Evolutionary conservation across 306 rosid genomes (phyloP).

Genomic region (barrel medic (Medicago truncatula)): DNA sequence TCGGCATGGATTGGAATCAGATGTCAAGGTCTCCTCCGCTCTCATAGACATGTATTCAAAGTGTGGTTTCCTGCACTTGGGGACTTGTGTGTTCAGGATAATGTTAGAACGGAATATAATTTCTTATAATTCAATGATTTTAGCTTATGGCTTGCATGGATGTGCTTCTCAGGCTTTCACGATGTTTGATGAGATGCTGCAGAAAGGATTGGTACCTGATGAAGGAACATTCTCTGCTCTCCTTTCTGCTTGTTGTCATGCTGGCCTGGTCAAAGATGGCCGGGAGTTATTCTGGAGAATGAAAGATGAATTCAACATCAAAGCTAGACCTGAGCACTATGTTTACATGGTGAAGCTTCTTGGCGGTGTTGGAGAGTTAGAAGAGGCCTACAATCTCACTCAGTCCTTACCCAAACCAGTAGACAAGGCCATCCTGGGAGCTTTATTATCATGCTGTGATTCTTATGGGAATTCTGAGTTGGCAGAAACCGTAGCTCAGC

Average conservation of each 20-base stretch:
- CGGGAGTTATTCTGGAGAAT: constrained; percentile 65
- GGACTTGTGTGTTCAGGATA: constrained; percentile 56
- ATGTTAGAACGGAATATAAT: constrained; percentile 66
- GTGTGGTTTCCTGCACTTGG: constrained; percentile 74
- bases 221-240: constrained; percentile 86
- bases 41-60: constrained; percentile 83
- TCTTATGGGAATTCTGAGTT: constrained; percentile 64
- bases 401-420: constrained; percentile 74
- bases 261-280: constrained; percentile 78
- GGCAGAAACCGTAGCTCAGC: constrained; percentile 71
- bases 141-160: constrained; percentile 82
- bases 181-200: constrained; percentile 61
- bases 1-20: constrained; percentile 68
- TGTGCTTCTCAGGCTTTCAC: constrained; percentile 66
- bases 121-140: constrained; percentile 79
- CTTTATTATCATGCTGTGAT: constrained; percentile 83
- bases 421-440: constrained; percentile 83
- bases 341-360: constrained; percentile 91
- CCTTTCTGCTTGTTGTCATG: constrained; percentile 84
- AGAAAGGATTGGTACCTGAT: constrained; percentile 64
- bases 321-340: constrained; percentile 71
- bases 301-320: constrained; percentile 64
- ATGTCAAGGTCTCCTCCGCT: constrained; percentile 78
- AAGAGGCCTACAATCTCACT: constrained; percentile 74
- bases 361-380: constrained; percentile 76